phyloP scores from a whole-genome alignment of 2,329 filamentous ascomycete species.

The Aspergillus sp. region DNA sequence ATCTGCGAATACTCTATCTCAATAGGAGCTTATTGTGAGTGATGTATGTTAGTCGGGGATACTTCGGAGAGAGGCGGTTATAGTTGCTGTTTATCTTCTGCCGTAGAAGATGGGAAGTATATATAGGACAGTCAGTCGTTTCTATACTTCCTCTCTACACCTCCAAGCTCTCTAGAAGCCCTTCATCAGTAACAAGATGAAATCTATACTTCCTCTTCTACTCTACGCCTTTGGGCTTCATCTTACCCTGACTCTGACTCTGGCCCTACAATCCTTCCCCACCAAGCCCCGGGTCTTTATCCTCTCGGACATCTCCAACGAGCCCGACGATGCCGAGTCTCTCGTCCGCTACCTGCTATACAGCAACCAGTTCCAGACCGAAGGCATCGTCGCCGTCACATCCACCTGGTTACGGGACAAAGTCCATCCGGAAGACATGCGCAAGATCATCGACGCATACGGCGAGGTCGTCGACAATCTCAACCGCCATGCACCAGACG shows the following conservation, averaged over 20 bases:
- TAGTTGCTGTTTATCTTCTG: neutral
- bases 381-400: constrained; percentile 48
- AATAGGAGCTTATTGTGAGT: too few relatives aligned
- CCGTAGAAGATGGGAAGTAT: neutral
- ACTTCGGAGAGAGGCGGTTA: neutral
- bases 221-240: neutral
- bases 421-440: constrained; percentile 44
- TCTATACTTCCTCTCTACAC: neutral
- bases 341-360: constrained; percentile 49
- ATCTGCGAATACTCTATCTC: too few relatives aligned
- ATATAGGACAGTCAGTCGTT: neutral
- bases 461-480: constrained; percentile 47
- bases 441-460: constrained; percentile 47
- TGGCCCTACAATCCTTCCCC: neutral
- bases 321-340: constrained; percentile 4
- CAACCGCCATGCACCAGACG: constrained; percentile 48
- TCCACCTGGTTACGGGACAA: constrained; percentile 47
- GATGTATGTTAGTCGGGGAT: neutral
- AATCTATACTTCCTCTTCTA: neutral
- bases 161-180: neutral
- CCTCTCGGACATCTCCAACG: constrained; percentile 6
- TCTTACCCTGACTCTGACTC: neutral
- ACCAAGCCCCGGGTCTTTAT: constrained; percentile 21
- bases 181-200: neutral
- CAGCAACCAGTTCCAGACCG: constrained; percentile 47